These are phyloP conservation scores for Alternaria tenuissima DNA, from an alignment of 2,329 filamentous ascomycete species.

Conservation along the genomic window DNA sequence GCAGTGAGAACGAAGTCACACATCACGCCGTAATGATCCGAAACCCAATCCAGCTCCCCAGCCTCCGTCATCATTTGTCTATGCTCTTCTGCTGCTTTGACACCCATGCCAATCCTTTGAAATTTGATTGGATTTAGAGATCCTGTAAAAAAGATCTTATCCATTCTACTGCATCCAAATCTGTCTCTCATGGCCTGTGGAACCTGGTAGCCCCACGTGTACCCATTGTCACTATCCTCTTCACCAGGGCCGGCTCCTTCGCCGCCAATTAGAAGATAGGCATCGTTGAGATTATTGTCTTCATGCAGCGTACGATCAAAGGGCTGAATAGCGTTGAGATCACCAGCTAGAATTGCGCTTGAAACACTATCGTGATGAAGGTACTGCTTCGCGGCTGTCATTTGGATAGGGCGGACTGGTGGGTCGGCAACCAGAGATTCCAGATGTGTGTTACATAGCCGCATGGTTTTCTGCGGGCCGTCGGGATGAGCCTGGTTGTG, in stretches of 20 bases:
- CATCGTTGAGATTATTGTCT: conserved; percentile 61
- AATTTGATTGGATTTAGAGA: conserved; percentile 46
- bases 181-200: conserved; percentile 44
- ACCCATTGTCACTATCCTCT: conserved; percentile 61
- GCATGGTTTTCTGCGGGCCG: conserved; percentile 40
- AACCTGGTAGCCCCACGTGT: conserved; percentile 65
- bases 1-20: conserved; percentile 34
- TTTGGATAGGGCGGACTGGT: conserved; percentile 60
- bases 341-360: conserved; percentile 60
- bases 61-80: conserved; percentile 33
- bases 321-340: conserved; percentile 66
- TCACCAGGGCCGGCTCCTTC: conserved; percentile 5
- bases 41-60: conserved; percentile 58
- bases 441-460: conserved; percentile 66
- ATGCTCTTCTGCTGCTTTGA: conserved; percentile 53
- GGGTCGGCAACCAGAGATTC: conserved; percentile 62
- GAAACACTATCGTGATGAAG: conserved; percentile 52
- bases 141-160: conserved; percentile 62
- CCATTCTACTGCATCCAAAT: conserved; percentile 64
- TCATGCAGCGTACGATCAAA: conserved; percentile 61
- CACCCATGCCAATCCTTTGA: conserved; percentile 58
- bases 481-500: conserved; percentile 1
- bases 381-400: conserved; percentile 55
- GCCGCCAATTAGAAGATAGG: conserved; percentile 62
- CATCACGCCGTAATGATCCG: conserved; percentile 60